Base-by-base conservation (phyloP, 2,329 filamentous ascomycete genomes). In the Aspergillus tubingensis region DNA sequence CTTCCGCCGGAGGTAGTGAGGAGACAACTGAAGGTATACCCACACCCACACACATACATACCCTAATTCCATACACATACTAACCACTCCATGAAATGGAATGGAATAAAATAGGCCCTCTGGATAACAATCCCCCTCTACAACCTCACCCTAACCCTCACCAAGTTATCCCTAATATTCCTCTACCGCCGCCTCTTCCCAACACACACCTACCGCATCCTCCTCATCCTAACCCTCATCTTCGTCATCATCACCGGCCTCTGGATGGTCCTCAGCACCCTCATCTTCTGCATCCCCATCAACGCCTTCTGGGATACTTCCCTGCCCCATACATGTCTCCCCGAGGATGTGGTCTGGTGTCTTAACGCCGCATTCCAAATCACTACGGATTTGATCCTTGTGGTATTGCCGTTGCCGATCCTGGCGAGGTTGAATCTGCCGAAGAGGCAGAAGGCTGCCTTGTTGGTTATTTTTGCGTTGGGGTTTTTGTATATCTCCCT, bases 81-180 rank as follows among this genome's bases (percentile, higher is more conserved):
- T 19, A 19, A 19, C 17, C 17, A 19, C 17, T 19, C 17, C 17
- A 19, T 19, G 17, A 19, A 19, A 19, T 19, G 17, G 17, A 19
- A 19, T 11, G 3, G 1, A 30, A 21, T 27, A 10, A 21, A 49
- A n/a, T 27, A 74, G 72, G 68, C 65, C 19, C 66, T 75, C 27
- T 74, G 68, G 66, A 56, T 70, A n/a, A 69, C 72, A 1, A 59
- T 76, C n/a, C 70, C 74, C 11, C 66, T 75, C 32, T 77, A 77
- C 63, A 76, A 76, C 47, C 54, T 73, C 19, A 62, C 67, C 5
- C 60, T 77, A 4, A 65, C 70, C 38, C 52, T 76, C 1, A 63
- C 72, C 57, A 77, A 77, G 52, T 47, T 72, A 13, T 76, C 75
- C 4, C 66, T 72, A 25, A 48, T 73, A 1, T 48, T 70, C n/a